Evolutionary conservation across 805 yeast genomes (phyloP).

Genomic region (Kluyveromyces wickerhamii): DNA sequence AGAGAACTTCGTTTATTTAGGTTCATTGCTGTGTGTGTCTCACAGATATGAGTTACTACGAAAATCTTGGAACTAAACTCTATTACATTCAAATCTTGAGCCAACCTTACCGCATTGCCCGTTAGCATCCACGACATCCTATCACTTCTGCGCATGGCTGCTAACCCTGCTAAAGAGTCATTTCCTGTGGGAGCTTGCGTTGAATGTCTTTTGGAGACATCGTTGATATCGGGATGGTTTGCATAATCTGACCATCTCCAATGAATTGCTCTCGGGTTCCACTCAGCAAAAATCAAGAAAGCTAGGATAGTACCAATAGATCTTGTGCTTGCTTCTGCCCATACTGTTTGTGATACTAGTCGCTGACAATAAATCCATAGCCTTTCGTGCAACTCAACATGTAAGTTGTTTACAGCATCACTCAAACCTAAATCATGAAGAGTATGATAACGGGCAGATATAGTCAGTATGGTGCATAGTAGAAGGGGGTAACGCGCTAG

Average conservation of each 20-base stretch:
- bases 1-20: constrained; percentile 74
- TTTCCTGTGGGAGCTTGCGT: constrained; percentile 26
- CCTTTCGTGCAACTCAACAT: constrained; percentile 64
- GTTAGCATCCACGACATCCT: constrained; percentile 92
- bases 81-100: constrained; percentile 79
- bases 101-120: constrained; percentile 78
- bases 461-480: constrained; percentile 71
- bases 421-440: constrained; percentile 35
- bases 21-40: constrained; percentile 74
- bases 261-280: constrained; percentile 94
- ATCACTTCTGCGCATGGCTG: constrained; percentile 79
- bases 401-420: constrained; percentile 31
- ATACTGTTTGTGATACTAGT: constrained; percentile 74
- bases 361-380: constrained; percentile 81
- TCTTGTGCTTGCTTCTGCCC: constrained; percentile 90
- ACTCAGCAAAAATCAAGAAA: constrained; percentile 77
- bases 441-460: constrained; percentile 69
- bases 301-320: constrained; percentile 83
- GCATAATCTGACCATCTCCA: constrained; percentile 85
- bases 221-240: constrained; percentile 38
- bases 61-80: constrained; percentile 66
- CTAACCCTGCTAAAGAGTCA: constrained; percentile 60
- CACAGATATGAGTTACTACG: constrained; percentile 78
- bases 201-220: constrained; percentile 12
- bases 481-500: constrained; percentile 75